Base-by-base conservation (phyloP, 164 flowering plant genomes). In the Tinospora cordifolia region DNA sequence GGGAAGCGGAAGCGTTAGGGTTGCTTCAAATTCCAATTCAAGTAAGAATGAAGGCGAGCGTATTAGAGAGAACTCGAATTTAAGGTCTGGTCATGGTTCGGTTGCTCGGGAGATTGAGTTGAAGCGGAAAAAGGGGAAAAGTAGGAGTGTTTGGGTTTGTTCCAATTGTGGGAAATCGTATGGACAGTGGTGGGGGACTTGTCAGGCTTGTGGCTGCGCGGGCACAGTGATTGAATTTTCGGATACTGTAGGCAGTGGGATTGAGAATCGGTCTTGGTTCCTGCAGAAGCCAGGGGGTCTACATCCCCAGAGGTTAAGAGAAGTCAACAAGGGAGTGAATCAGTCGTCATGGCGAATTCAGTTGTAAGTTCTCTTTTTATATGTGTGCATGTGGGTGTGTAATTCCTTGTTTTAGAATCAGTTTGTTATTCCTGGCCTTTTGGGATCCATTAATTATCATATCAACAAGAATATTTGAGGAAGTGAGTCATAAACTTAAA, bases 181-280 rank as follows among this genome's bases (percentile, higher is more conserved):
- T 15, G 87, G 84, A 60, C 95, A 93, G 80, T 93, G 98, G 98
- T 93, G 97, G 97, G 98, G 97, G 3, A 24, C 71, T n/a, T 93
- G 98, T 69, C 71, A 63, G 40, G 47, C 71, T 26, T 93, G 98
- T 41, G 24, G 68, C 8, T 21, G n/a, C 0, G 72, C 67, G 0
- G 91, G 89, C 9, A 85, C 91, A 1, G 27, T 93, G 78, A 81
- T 72, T 70, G 68, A 74, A 76, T 86, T 87, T 67, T 66, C 79
- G 11, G 80, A 57, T 25, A 67, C 66, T 25, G 85, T 30, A 30
- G 36, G 36, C 4, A 4, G 73, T 21, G 44, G 57, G 26, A 75
- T 27, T 25, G 81, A 67, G 34, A 63, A 63, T 58, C 73, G 87
- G 72, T 70, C 91, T 5, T 93, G 96, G 97, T 67, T 90, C n/a